Base-by-base conservation (phyloP, 1,284 basidiomycete genomes). In the Uromyces viciae-fabae region DNA sequence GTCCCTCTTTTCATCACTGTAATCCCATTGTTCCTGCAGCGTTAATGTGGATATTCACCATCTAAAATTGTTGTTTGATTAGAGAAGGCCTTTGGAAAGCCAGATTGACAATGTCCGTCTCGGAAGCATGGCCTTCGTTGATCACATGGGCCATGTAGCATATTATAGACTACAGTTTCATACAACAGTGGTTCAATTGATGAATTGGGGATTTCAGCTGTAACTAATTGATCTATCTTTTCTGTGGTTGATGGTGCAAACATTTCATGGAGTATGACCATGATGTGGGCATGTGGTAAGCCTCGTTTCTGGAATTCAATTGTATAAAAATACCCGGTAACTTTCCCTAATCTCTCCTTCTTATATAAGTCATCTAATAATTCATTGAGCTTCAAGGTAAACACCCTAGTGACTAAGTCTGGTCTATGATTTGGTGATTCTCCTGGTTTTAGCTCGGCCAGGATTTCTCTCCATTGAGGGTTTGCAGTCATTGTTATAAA, bases 401-500 rank as follows among this genome's bases (percentile, higher is more conserved):
- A 75, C 0, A 60, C 73, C 28, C 73, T 75, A 1, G 73, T 33
- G 5, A 75, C 38, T 19, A 75, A 22, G 17, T 56, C 56, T 14
- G 56, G 73, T 2, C 56, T 25, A n/a, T 75, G 36, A 19, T 1
- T 0, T 15, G 74, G 2, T 1, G 36, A 15, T 14, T 75, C 19
- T n/a, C 74, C 74, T 7, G 14, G 22, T n/a, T 28, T 28, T 25
- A 56, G n/a, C 36, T 60, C 4, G 2, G 15, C 15, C 8, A 60
- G 5, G 1, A 74, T 56, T 25, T 74, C 49, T 3, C 25, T 25
- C 75, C 87, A 88, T 0, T 85, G 82, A 0, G 86, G 83, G 82
- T 88, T 88, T 83, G 86, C 87, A 0, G 86, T 87, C 84, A 87
- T 84, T 0, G 87, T 88, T 72, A 87, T 82, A 82, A 88, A 88